Evolutionary conservation across 306 rosid genomes (phyloP), one percentile per base, ranked within the genome.

Genomic region (Malus asiatica): DNA sequence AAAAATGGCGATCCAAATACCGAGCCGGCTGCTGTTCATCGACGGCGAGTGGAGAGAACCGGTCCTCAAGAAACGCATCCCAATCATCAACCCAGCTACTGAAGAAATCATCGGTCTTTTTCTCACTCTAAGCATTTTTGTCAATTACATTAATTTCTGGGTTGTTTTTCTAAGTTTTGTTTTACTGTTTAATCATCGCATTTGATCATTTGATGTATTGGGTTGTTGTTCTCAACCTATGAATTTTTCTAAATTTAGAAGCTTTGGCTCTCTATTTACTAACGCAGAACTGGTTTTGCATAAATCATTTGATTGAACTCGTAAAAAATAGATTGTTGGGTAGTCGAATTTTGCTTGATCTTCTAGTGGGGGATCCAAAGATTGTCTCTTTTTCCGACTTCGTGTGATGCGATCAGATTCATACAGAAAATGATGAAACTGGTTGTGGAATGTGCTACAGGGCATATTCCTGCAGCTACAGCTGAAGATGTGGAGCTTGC

Each of bases 401-500:
- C 11, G 27, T 35, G 4, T 33, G 8, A 0, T 66, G 42, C 42
- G 42, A 9, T 66, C 27, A 19, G 16, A 6, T 33, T 66, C 1
- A 33, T 25, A 66, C 46, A 4, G 29, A 66, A 65, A 22, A 14
- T 25, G 8, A 20, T 68, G 35, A n/a, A 27, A 44, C 44, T 46
- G 27, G 76, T 76, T 77, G 4, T 76, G 76, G 64, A 68, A 38
- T 83, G 68, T 71, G 77, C 25, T 81, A 74, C 79, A 92, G 99
- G 97, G 12, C 80, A 84, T 62, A 84, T 95, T 66, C 97, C 99
- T 1, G 96, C 96, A 1, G 99, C 99, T 66, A 95, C 99, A 60
- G 85, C 84, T 13, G 99, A 95, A 74, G 99, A 95, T 78, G 99
- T 90, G 15, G 96, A 90, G 77, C 70, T 84, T 63, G 99, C 97